Base-by-base conservation (phyloP, 805 yeast genomes). In the Candida peoriensis region DNA sequence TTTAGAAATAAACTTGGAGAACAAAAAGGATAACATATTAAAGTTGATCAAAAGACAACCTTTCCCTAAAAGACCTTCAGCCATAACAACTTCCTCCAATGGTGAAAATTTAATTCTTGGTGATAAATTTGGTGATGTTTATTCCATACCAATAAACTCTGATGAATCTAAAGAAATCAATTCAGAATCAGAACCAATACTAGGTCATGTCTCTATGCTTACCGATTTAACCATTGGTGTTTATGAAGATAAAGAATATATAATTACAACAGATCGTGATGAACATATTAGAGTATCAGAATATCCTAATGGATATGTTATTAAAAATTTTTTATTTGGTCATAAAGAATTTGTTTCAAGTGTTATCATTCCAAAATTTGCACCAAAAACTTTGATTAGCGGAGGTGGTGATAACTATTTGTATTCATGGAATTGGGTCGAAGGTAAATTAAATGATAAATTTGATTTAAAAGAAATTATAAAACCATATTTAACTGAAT, bases 121-220 rank as follows among this genome's bases (percentile, higher is more conserved):
- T 15, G 98, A 93, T 58, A 93, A 93, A 63, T 93, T 90, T 55
- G 98, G 98, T 31, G 99, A 93, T 60, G 96, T 88, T 6, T 93
- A 85, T 56, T 57, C 70, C 2, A 64, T 86, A 24, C 61, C 70
- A 3, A 60, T 77, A 20, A 62, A 61, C 16, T 53, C 55, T 11
- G 47, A 57, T 4, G 60, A 50, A 1, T 48, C 70, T 1, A 56
- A 62, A 2, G 59, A 56, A 32, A 48, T 50, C n/a, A 48, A 49
- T 20, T 68, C 69, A 4, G 74, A 71, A 30, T 56, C 75, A 28
- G 71, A 65, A 24, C 97, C 97, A 3, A 68, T 90, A 6, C 63
- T 90, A 35, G 99, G 99, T 7, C 99, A 93, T 60, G 97, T 93
- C 5, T 89, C 97, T 3, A 87, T 93, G 96, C 71, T 93, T 41